Base-by-base conservation (phyloP, 202 grass and related monocot genomes). In the Brachypodium distachyon region DNA sequence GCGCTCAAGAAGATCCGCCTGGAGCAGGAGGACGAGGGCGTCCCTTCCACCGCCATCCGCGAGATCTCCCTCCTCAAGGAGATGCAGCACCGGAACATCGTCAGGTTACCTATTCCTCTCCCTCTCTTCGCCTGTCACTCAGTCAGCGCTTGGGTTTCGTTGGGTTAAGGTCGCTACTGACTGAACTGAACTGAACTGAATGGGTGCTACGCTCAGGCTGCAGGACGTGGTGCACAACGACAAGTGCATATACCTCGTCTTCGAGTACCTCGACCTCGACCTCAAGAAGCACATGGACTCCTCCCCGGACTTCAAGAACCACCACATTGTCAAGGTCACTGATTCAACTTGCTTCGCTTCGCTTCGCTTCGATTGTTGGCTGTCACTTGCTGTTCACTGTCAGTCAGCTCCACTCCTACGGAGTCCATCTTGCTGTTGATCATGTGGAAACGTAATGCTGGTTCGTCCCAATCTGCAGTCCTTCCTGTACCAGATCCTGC, bases 261-360 rank as follows among this genome's bases (percentile, higher is more conserved):
- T 97, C 83, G 90, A 97, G 86, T 89, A 89, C 89, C 86, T 97
- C 29, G 94, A 97, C 78, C 82, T 97, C 60, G 94, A 97, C 85
- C 90, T 97, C 33, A 97, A 97, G 88, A 97, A 93, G 86, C 86
- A 93, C 88, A 97, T 97, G 94, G 90, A 97, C 74, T 87, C 90
- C 56, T 91, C 81, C 25, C 12, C 88, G 50, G 87, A 80, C 78
- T 87, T 97, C 71, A 91, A 86, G 68, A 90, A 93, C 69, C 81
- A 85, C 56, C 33, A 47, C 52, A 61, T 89, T 44, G 85, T 97
- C 67, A 93, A 97, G 73, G 94, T 97, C 25, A 90, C 62, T 0
- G 17, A 9, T n/a, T 18, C 36, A 21, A 19, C 33, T 13, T 28
- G 25, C 17, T 70, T 47, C 6, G 22, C 37, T 62, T 77, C n/a